Evolutionary conservation across 768 basidiomycete genomes (phyloP).

Genomic region (Macrolepiota dolichaula): DNA sequence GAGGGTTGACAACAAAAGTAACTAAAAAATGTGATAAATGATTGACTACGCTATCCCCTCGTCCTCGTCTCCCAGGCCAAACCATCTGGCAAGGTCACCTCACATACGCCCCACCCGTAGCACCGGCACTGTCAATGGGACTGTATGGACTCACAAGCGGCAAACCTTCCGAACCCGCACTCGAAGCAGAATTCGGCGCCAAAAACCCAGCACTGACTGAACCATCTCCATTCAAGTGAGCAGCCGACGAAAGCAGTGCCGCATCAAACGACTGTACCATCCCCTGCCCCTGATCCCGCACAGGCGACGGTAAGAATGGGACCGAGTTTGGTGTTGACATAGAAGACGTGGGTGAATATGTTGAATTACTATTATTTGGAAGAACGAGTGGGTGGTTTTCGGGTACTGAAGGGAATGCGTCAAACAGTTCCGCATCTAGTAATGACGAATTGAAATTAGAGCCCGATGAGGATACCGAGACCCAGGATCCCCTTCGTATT

Average conservation of each 20-base stretch:
- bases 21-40: too few relatives aligned
- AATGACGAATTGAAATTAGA: conserved; percentile 40
- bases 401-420: conserved; percentile 73
- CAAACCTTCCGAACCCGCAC: not conserved
- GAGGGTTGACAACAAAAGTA: too few relatives aligned
- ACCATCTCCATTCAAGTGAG: conserved; percentile 26
- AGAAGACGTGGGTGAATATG: not conserved
- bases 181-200: not conserved
- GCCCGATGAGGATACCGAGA: conserved; percentile 38
- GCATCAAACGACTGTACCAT: conserved; percentile 29
- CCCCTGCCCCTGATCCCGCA: conserved; percentile 10
- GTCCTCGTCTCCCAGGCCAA: too few relatives aligned
- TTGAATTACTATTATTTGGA: too few relatives aligned
- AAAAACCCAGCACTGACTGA: not conserved
- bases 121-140: not conserved
- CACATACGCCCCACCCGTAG: too few relatives aligned
- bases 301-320: conserved; percentile 1
- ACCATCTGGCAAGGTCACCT: too few relatives aligned
- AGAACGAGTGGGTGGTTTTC: conserved; percentile 33
- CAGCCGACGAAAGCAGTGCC: conserved; percentile 47
- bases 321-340: conserved; percentile 1
- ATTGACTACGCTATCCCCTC: too few relatives aligned
- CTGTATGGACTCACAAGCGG: conserved; percentile 2
- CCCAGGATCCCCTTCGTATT: conserved; percentile 42
- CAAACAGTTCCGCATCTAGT: conserved; percentile 61